phyloP scores from a whole-genome alignment of 1,139 yeast genomes.

The Hansenula anomala region DNA sequence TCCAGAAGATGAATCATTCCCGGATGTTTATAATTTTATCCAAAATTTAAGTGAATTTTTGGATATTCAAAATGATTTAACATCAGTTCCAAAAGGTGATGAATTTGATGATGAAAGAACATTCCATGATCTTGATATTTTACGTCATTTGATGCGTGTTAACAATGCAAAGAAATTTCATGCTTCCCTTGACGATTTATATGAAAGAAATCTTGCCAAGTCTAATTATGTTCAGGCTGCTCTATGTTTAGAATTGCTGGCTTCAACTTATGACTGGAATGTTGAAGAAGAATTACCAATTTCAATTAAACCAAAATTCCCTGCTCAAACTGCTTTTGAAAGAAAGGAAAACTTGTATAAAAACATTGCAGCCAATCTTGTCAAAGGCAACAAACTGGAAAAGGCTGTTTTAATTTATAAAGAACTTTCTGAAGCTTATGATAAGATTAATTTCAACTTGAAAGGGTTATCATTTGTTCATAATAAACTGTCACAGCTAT shows the following conservation, averaged over 20 bases:
- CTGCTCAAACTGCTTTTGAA: constrained; percentile 75
- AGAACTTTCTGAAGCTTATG: constrained; percentile 74
- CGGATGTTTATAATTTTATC: constrained; percentile 46
- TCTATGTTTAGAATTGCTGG: constrained; percentile 69
- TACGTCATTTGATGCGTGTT: constrained; percentile 73
- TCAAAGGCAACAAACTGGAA: constrained; percentile 70
- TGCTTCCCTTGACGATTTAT: constrained; percentile 71
- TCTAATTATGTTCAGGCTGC: constrained; percentile 79
- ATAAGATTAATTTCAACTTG: constrained; percentile 68
- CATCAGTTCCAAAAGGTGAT: constrained; percentile 72
- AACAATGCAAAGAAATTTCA: constrained; percentile 79
- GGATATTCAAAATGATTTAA: constrained; percentile 61
- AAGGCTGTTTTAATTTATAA: constrained; percentile 75
- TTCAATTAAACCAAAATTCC: constrained; percentile 64
- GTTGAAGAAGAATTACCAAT: constrained; percentile 53
- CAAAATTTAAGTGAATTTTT: constrained; percentile 60
- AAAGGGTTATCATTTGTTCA: constrained; percentile 74
- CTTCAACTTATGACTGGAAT: constrained; percentile 76
- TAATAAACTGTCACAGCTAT: constrained; percentile 61
- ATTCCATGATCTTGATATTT: constrained; percentile 71
- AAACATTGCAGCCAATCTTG: constrained; percentile 66
- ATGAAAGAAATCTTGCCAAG: constrained; percentile 56
- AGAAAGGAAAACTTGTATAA: constrained; percentile 72
- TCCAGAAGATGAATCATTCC: constrained; percentile 62
- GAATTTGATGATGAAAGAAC: constrained; percentile 88